Evolutionary conservation across 805 yeast genomes (phyloP).

Genomic region (Myxozyma vanderwaltii): DNA sequence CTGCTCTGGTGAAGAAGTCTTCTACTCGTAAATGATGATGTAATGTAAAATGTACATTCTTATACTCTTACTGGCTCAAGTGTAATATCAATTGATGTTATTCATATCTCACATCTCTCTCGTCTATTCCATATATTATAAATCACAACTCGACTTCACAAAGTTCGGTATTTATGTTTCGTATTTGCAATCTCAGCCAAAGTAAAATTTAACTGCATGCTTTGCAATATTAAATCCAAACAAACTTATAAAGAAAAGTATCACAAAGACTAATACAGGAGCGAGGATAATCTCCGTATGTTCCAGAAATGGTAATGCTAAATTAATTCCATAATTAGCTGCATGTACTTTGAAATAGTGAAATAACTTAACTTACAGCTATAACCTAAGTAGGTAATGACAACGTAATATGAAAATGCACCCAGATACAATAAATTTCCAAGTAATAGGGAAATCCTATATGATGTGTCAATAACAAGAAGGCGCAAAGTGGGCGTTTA

Average conservation of each 20-base stretch:
- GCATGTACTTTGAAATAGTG: background rate
- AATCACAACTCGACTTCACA: no score
- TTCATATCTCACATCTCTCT: no score
- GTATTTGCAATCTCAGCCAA: conserved; percentile 26
- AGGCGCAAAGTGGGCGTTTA: background rate
- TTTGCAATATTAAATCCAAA: conserved; percentile 75
- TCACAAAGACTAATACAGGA: conserved; percentile 49
- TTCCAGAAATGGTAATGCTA: conserved; percentile 59
- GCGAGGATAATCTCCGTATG: conserved; percentile 62
- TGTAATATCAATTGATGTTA: no score
- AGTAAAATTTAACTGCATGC: conserved; percentile 55
- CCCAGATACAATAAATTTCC: conserved; percentile 79
- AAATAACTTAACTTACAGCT: conserved; percentile 46
- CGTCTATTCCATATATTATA: no score
- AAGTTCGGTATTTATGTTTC: no score
- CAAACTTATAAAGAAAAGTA: conserved; percentile 61
- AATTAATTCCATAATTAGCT: background rate
- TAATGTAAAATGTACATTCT: no score
- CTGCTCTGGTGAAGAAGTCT: no score
- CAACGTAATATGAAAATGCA: conserved; percentile 72
- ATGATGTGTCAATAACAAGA: background rate
- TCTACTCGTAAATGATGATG: no score
- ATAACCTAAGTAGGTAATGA: conserved; percentile 87
- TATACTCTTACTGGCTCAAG: no score
- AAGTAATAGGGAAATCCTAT: conserved; percentile 58